These are phyloP conservation scores for Coriolopsis trogii DNA, from an alignment of 1,284 basidiomycete genomes.

Conservation along the genomic window DNA sequence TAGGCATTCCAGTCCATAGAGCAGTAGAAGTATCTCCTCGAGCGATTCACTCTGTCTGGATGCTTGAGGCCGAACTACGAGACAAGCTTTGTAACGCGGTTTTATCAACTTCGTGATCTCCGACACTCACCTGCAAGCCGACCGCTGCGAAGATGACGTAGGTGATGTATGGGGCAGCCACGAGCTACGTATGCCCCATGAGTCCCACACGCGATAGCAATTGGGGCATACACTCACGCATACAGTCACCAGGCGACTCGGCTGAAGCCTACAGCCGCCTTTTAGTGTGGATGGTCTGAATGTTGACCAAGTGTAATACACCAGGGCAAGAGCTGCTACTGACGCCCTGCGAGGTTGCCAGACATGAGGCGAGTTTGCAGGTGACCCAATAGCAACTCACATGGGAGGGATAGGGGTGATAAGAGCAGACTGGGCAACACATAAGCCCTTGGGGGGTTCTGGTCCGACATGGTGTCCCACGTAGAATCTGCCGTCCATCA, in stretches of 20 bases:
- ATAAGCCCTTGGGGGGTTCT: slow-evolving; percentile 43
- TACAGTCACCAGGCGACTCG: slow-evolving; percentile 4
- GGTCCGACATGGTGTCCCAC: slow-evolving; percentile 40
- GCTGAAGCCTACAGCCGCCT: not conserved
- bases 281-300: slow-evolving; percentile 8
- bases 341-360: slow-evolving; percentile 15
- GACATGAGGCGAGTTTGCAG: not conserved
- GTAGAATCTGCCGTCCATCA: slow-evolving; percentile 35
- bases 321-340: slow-evolving; percentile 21
- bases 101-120: not conserved
- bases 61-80: slow-evolving; percentile 28
- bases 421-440: slow-evolving; percentile 47
- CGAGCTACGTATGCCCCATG: slow-evolving; percentile 10
- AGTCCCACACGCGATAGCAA: too few species aligned
- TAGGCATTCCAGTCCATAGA: slow-evolving; percentile 25
- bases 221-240: slow-evolving; percentile 21
- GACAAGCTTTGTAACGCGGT: not conserved
- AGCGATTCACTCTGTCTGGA: slow-evolving; percentile 26
- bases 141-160: slow-evolving; percentile 27
- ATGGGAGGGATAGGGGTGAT: slow-evolving; percentile 48
- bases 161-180: slow-evolving; percentile 25
- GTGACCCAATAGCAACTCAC: slow-evolving; percentile 36
- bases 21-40: slow-evolving; percentile 31
- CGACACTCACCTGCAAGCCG: slow-evolving; percentile 23
- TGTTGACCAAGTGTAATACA: slow-evolving; percentile 24